Evolutionary conservation across 495 filamentous ascomycete genomes (phyloP).

Genomic region (Neurospora sp.): DNA sequence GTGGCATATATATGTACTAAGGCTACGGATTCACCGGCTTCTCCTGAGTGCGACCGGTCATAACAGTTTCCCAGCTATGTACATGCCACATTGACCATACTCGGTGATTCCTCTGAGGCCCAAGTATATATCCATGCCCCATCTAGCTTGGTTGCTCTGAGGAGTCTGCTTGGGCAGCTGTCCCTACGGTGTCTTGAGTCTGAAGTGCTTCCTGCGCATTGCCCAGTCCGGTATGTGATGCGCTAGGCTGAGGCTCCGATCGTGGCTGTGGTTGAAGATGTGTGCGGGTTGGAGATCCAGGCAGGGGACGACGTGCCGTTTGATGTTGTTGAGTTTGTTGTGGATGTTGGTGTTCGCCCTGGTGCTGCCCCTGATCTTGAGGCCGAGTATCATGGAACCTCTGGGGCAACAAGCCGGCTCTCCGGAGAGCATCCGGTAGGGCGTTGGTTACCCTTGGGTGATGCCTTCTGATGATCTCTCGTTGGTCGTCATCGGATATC

Average conservation of each 20-base stretch:
- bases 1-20: not conserved
- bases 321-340: not conserved
- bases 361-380: not conserved
- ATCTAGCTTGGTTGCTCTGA: not conserved
- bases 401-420: not conserved
- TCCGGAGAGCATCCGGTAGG: not conserved
- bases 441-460: not conserved
- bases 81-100: not conserved
- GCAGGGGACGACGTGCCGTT: not conserved
- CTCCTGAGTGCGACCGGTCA: not conserved
- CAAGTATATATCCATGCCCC: not conserved
- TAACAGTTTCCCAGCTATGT: not conserved
- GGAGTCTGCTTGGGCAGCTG: not conserved
- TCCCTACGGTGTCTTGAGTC: not conserved
- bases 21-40: not conserved
- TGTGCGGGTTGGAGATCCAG: not conserved
- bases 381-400: not conserved
- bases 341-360: not conserved
- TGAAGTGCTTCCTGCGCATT: not conserved
- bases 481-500: not conserved
- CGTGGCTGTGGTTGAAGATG: not conserved
- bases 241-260: not conserved
- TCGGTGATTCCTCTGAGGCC: not conserved
- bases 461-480: not conserved
- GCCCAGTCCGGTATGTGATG: not conserved